Percentiles rank a stretch among this genome's conserved stretches.
Evolutionary conservation across 441 rosid species (phyloP).

Genomic region (Mallotus repandus): DNA sequence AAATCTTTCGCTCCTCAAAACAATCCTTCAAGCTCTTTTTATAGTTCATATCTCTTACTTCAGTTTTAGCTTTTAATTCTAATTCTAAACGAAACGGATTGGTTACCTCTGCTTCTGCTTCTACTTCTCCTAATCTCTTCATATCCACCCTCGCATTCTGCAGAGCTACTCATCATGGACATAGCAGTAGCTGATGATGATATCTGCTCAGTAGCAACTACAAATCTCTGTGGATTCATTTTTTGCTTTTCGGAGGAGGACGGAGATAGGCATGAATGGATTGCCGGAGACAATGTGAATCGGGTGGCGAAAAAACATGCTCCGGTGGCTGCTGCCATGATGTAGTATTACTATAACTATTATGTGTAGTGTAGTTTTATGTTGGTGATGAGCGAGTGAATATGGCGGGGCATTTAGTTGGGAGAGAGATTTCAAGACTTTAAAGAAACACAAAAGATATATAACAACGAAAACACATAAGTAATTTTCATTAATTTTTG

Average conservation of each 20-base stretch:
- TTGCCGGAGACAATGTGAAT: slow-evolving; percentile 1
- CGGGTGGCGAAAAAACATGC: background rate
- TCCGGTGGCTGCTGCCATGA: slow-evolving; percentile 7
- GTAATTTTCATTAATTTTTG: too few relatives aligned
- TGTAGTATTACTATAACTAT: too few relatives aligned
- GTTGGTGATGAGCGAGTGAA: background rate
- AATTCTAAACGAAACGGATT: slow-evolving; percentile 4
- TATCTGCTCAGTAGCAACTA: slow-evolving; percentile 14
- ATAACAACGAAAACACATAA: too few relatives aligned
- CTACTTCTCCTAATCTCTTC: background rate
- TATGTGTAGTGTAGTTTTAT: background rate
- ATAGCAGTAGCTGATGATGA: background rate
- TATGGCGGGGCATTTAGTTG: background rate
- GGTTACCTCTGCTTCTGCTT: background rate
- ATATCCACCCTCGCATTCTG: slow-evolving; percentile 9
- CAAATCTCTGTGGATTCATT: slow-evolving; percentile 7
- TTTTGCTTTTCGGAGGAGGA: slow-evolving; percentile 4
- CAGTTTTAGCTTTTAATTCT: slow-evolving; percentile 12
- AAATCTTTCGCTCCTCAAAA: slow-evolving; percentile 44
- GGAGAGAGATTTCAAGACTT: too few relatives aligned
- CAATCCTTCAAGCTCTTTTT: slow-evolving; percentile 46
- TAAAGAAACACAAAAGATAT: too few relatives aligned
- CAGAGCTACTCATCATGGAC: slow-evolving; percentile 6
- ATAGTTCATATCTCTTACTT: slow-evolving; percentile 10
- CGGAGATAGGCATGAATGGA: slow-evolving; percentile 11